Conservation (phyloP, 805 yeast species). For the Yamadazyma akitaensis region DNA sequence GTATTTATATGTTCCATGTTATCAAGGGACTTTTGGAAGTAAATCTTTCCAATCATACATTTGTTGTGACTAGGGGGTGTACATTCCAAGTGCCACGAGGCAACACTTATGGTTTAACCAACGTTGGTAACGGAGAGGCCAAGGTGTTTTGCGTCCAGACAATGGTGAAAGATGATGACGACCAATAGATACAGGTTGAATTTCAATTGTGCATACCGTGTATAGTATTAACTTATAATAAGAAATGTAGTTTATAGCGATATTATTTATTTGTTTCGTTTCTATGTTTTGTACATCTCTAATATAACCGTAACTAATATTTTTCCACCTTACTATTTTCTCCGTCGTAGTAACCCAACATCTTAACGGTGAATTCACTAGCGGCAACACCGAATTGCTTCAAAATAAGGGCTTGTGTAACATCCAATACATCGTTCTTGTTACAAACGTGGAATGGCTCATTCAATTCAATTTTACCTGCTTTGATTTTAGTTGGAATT, state of each 20-base stretch:
- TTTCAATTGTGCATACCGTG: background rate
- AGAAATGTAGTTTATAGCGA: background rate
- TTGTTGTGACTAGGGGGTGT: slow-evolving; percentile 67
- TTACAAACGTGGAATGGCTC: slow-evolving; percentile 78
- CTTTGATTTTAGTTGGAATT: slow-evolving; percentile 85
- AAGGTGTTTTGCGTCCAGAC: slow-evolving; percentile 72
- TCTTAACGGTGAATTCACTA: slow-evolving; percentile 79
- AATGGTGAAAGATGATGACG: slow-evolving; percentile 1
- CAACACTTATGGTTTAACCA: slow-evolving; percentile 65
- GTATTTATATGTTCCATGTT: slow-evolving; percentile 72
- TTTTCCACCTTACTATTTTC: slow-evolving; percentile 40
- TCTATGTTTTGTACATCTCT: background rate
- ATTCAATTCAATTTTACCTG: slow-evolving; percentile 79
- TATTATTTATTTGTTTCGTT: background rate
- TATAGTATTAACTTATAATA: background rate
- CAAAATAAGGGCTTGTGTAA: slow-evolving; percentile 84
- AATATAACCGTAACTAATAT: slow-evolving; percentile 12
- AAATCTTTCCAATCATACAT: slow-evolving; percentile 52
- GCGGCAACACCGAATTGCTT: slow-evolving; percentile 96
- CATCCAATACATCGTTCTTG: slow-evolving; percentile 78
- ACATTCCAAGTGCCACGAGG: slow-evolving; percentile 80
- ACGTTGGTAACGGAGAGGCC: slow-evolving; percentile 56
- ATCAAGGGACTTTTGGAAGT: slow-evolving; percentile 70
- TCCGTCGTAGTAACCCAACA: slow-evolving; percentile 74
- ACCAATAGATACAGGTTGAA: background rate